Base-by-base conservation (phyloP, 192 early-diverging fungal genomes). In the Geranomyces michiganensis region DNA sequence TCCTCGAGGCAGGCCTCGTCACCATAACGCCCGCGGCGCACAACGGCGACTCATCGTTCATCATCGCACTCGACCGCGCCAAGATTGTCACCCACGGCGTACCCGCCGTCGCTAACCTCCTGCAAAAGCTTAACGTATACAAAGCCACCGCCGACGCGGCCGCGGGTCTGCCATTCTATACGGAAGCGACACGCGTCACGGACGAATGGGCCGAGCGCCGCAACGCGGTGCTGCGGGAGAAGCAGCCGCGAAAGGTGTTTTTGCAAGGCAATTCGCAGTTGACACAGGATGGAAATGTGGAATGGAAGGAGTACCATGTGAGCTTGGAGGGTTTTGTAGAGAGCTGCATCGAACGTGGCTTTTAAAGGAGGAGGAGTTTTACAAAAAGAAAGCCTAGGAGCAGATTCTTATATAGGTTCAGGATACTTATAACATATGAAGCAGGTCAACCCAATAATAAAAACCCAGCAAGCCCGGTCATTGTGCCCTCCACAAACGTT, bases 111-210 rank as follows among this genome's bases (percentile, higher is more conserved):
- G 79, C 72, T 17, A 66, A 70, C 19, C 89, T 88, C 56, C 80
- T 88, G 49, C 67, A 75, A 31, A 83, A 88, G 65, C 74, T 88
- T 1, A 86, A 87, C 43, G 68, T 88, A 24, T 88, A 87, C 79
- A 88, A 88, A 72, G 74, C 82, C 12, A 87, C 82, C 17, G 87
- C 76, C 19, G 87, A 89, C 64, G 79, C 77, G 32, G 63, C 71
- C 31, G 31, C 68, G 22, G 87, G 87, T 13, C 63, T 76, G 21
- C 55, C 67, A 36, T 72, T 87, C 26, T 89, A 85, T 71, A 44
- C 58, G 1, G 74, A 84, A 29, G n/a, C 30, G 24, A 89, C 87
- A 8, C 51, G 60, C 33, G 87, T 89, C 17, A 72, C 82, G n/a
- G 85, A 83, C 8, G 48, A 77, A 1, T 85, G 82, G 84, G 32